Evolutionary conservation across 192 early-diverging fungal genomes (phyloP), one percentile per base, ranked within the genome.

Genomic region (Mortierella hygrophila): DNA sequence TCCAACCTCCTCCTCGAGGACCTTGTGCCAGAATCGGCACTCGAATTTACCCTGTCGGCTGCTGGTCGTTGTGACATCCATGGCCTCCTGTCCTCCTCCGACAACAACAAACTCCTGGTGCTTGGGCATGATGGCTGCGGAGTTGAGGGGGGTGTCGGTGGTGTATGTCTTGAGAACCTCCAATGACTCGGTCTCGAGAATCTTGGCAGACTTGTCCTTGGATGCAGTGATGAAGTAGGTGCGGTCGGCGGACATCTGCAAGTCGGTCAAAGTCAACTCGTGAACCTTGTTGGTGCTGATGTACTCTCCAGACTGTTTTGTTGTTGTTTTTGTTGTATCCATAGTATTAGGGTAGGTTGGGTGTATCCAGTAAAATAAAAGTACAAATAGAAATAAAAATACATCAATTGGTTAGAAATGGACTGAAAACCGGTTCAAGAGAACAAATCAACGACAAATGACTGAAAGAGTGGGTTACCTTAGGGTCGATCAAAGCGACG

Each of bases 11-110:
- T 98, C 97, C 82, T 98, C 96, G 76, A 99, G 95, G 77, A 98
- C 93, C 83, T 96, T 95, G 92, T 99, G 99, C 94, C 95, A 99
- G 94, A 99, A 99, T 69, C 96, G 90, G 81, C 93, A 94, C 90
- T 99, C 99, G 89, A 99, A 99, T 90, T 99, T 98, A 85, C 98
- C 98, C 88, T 95, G 94, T 85, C 95, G 93, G 74, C 93, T 93
- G 49, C 93, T 93, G 29, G 98, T 98, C 42, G 94, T 96, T 40
- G 99, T 99, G 71, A 99, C 99, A 82, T 93, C 90, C 97, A 98
- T 99, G 57, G 99, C 98, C 85, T 98, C 97, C 91, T 99, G 99
- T 82, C 99, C 99, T 93, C 99, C 99, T 75, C 99, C 99, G 54
- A 97, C 88, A 77, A 96, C 91, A 37, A 97, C 95, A 84, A 96